Percentiles rank a stretch among this genome's conserved stretches.
These are phyloP conservation scores for Phytophthora foliorum DNA, from an alignment of 352 stramenopile genomes.

Conservation along the genomic window DNA sequence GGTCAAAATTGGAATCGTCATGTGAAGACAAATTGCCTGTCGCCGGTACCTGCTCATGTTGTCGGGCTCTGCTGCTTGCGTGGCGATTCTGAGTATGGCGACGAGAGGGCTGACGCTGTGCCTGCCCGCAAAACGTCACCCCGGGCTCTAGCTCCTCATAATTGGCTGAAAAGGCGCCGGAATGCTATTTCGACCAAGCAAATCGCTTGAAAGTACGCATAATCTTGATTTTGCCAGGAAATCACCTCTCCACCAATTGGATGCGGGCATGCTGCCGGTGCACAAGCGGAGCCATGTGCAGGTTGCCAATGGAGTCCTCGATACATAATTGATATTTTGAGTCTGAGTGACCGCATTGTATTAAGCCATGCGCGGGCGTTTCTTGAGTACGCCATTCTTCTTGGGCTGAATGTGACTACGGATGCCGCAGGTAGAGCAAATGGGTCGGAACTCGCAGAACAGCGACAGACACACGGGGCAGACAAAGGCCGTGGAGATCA, in stretches of 20 bases:
- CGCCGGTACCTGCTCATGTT: slow-evolving; percentile 39
- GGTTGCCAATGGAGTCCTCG: too few relatives aligned
- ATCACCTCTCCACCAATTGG: slow-evolving; percentile 24
- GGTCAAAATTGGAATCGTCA: background rate
- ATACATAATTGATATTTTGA: slow-evolving; percentile 3
- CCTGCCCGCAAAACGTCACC: slow-evolving; percentile 11
- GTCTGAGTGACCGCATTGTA: slow-evolving; percentile 11
- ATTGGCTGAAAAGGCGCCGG: slow-evolving; percentile 28
- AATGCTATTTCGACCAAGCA: slow-evolving; percentile 30
- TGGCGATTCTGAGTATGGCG: slow-evolving; percentile 35
- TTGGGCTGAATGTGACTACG: slow-evolving; percentile 82
- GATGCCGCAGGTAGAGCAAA: slow-evolving; percentile 90
- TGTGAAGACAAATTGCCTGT: background rate
- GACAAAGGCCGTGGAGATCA: slow-evolving; percentile 87
- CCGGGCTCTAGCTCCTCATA: background rate
- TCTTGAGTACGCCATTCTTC: slow-evolving; percentile 69
- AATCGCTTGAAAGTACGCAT: slow-evolving; percentile 18
- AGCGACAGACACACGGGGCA: slow-evolving; percentile 91
- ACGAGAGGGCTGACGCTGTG: slow-evolving; percentile 2
- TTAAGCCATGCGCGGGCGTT: slow-evolving; percentile 44
- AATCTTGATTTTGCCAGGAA: slow-evolving; percentile 36
- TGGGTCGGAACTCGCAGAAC: slow-evolving; percentile 89
- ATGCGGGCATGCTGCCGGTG: too few relatives aligned
- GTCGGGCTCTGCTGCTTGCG: slow-evolving; percentile 29
- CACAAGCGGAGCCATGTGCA: background rate